These are phyloP conservation scores for Mallotus repandus DNA, from an alignment of 441 rosid genomes.

Conservation along the genomic window DNA sequence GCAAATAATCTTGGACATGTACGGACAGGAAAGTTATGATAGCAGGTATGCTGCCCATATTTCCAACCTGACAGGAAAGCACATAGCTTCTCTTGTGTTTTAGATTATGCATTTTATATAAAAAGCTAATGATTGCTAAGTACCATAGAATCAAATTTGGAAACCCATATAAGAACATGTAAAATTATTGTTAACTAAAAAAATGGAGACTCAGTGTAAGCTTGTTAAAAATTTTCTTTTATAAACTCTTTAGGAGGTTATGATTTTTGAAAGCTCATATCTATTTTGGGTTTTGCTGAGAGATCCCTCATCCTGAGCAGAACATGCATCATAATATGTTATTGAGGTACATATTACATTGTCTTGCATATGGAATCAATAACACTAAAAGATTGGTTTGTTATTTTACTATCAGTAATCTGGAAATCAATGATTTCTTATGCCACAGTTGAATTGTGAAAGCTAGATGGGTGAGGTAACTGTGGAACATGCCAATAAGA, in stretches of 20 bases:
- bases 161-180: neutral
- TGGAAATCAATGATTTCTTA: neutral
- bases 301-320: neutral
- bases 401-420: neutral
- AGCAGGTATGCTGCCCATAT: slow-evolving; percentile 50
- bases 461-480: neutral
- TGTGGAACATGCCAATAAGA: too few relatives aligned
- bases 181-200: neutral
- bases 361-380: neutral
- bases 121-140: neutral
- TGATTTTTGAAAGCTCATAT: neutral
- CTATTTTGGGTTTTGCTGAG: neutral
- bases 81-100: neutral
- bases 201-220: neutral
- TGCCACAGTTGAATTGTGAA: neutral
- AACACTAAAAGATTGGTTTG: neutral
- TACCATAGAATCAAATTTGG: neutral
- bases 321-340: neutral
- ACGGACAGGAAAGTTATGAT: slow-evolving; percentile 67
- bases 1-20: slow-evolving; percentile 75
- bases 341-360: neutral
- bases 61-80: neutral
- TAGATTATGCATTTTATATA: neutral
- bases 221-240: neutral
- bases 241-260: neutral